These are phyloP conservation scores for Ogataea hybrid DNA, from an alignment of 1,139 yeast genomes.

Conservation along the genomic window DNA sequence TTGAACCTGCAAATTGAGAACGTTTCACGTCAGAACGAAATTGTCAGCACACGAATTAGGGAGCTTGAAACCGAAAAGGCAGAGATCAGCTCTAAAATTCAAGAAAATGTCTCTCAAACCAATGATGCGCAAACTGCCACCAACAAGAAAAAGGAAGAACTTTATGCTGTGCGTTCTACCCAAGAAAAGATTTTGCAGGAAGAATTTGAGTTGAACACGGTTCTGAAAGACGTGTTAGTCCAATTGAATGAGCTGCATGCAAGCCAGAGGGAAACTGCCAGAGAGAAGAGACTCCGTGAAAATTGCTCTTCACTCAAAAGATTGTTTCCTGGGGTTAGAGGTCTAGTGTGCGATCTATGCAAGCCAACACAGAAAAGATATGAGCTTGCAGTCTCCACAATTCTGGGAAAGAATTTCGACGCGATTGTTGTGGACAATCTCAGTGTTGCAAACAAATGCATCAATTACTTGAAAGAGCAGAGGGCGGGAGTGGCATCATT, in stretches of 20 bases:
- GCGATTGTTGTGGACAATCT: conserved; percentile 80
- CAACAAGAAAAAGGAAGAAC: conserved; percentile 42
- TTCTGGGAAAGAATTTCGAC: conserved; percentile 77
- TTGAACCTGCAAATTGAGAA: conserved; percentile 39
- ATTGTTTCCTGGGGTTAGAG: conserved; percentile 78
- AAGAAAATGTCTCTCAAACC: conserved; percentile 35
- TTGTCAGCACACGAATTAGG: conserved; percentile 41
- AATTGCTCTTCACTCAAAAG: conserved; percentile 67
- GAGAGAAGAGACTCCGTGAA: conserved; percentile 68
- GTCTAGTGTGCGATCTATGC: conserved; percentile 76
- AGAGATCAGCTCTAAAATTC: conserved; percentile 36
- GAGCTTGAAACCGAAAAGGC: conserved; percentile 37
- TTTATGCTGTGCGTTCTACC: conserved; percentile 41
- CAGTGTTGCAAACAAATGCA: conserved; percentile 77
- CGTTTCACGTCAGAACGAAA: conserved; percentile 43
- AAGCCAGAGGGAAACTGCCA: conserved; percentile 69
- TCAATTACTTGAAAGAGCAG: conserved; percentile 79
- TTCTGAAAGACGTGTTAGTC: conserved; percentile 58
- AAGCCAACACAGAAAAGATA: conserved; percentile 75
- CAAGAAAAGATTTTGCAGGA: conserved; percentile 46
- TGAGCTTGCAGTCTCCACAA: conserved; percentile 74
- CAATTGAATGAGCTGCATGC: conserved; percentile 73
- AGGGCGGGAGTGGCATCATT: conserved; percentile 84
- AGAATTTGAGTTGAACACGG: conserved; percentile 59
- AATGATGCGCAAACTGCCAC: conserved; percentile 30